Base-by-base conservation (phyloP, 805 yeast genomes). In the Yarrowia sp. region DNA sequence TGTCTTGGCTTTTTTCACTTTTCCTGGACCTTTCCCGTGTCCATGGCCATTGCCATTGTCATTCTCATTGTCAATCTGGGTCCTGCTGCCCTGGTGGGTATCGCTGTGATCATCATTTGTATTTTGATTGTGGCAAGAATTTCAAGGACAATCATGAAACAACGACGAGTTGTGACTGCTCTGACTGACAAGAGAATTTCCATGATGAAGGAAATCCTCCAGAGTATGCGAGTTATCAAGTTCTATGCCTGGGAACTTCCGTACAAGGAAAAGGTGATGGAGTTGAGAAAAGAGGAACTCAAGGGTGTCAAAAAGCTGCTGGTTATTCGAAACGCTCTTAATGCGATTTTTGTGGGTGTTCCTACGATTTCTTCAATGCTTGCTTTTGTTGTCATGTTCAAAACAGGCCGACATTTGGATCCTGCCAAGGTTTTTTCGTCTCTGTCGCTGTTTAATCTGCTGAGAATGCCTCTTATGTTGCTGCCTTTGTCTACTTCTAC, bases 171-270 rank as follows among this genome's bases (percentile, higher is more conserved):
- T 12, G 86, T 90, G 5, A 84, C 84, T 62, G 77, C 76, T 0
- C 82, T 76, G 68, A 87, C 91, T 2, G 93, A 89, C 74, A 70
- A 75, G 21, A 81, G 96, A 70, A 84, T 88, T 69, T 80, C 86
- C 71, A 86, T 90, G 71, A 85, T 91, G 73, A 87, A 89, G 69
- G 98, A 92, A 74, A 83, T 90, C 26, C 79, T 93, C 67, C 85
- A 83, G 71, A 85, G 88, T 69, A 83, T 92, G 81, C 88, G 89
- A 71, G 82, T 87, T 73, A 89, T 92, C 75, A 91, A 91, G 76
- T 87, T 82, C 71, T 90, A 90, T 73, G 88, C 93, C 0, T 91
- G 96, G 96, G 97, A 90, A 75, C 78, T 78, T 28, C 90, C 96
- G 0, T 90, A 89, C 71, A 78, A 78, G 58, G 75, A 78, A 4